phyloP scores from a whole-genome alignment of 1,284 basidiomycete species.

The Tilletia walkeri region DNA sequence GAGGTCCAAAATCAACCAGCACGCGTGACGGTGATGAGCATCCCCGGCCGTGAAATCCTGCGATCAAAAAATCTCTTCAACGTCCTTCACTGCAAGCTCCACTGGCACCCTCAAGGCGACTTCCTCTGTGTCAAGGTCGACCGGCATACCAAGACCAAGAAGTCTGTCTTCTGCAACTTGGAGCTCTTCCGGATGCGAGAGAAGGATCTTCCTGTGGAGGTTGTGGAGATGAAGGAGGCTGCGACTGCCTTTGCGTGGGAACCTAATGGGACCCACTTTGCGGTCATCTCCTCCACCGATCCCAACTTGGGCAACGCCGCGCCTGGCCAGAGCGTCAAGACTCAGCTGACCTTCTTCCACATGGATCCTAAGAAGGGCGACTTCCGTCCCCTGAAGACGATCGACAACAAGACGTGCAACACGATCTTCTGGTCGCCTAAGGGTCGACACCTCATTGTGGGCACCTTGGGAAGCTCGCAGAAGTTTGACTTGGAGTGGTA shows the following conservation, averaged over 20 bases:
- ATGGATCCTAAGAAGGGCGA: slow-evolving; percentile 90
- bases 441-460: slow-evolving; percentile 91
- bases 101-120: slow-evolving; percentile 99
- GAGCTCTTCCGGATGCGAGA: slow-evolving; percentile 97
- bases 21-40: slow-evolving; percentile 84
- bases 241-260: slow-evolving; percentile 99
- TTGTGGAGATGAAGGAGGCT: slow-evolving; percentile 93
- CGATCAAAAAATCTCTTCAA: slow-evolving; percentile 98
- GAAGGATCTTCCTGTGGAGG: slow-evolving; percentile 97
- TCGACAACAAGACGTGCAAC: slow-evolving; percentile 85
- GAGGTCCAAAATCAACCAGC: slow-evolving; percentile 95
- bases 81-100: slow-evolving; percentile 95
- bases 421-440: slow-evolving; percentile 96
- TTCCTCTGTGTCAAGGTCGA: slow-evolving; percentile 99
- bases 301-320: slow-evolving; percentile 84
- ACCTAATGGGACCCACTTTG: slow-evolving; percentile 91
- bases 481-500: slow-evolving; percentile 99
- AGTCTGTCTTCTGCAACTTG: slow-evolving; percentile 96
- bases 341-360: slow-evolving; percentile 94
- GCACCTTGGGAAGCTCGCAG: slow-evolving; percentile 87
- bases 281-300: slow-evolving; percentile 90
- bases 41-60: slow-evolving; percentile 80
- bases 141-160: slow-evolving; percentile 98
- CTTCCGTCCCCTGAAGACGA: slow-evolving; percentile 81
- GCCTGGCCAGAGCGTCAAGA: slow-evolving; percentile 89